Percentiles rank a stretch among this genome's conserved stretches.
These are phyloP conservation scores for Paecilomyces sp. DNA, from an alignment of 2,329 filamentous ascomycete genomes.

Conservation along the genomic window DNA sequence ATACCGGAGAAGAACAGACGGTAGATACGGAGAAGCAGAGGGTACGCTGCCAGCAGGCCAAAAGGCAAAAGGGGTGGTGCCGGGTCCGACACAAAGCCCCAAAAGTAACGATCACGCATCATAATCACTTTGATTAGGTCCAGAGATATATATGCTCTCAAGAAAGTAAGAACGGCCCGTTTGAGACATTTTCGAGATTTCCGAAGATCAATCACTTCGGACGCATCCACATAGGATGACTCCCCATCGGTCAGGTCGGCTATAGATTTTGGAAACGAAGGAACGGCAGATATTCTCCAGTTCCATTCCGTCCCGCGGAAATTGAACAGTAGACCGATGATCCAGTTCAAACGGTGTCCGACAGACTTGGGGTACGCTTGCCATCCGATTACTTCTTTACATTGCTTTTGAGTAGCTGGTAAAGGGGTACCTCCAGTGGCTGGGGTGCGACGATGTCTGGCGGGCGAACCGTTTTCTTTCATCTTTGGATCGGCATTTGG, in stretches of 20 bases:
- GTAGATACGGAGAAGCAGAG: constrained; percentile 44
- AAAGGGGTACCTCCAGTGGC: neutral
- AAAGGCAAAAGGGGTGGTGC: constrained; percentile 37
- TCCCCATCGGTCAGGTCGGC: constrained; percentile 13
- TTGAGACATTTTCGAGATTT: constrained; percentile 42
- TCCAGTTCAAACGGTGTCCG: constrained; percentile 51
- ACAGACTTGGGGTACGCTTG: constrained; percentile 47
- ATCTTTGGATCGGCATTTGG: neutral
- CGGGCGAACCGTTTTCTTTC: neutral
- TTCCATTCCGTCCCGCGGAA: constrained; percentile 57
- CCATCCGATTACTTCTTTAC: constrained; percentile 38
- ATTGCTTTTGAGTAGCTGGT: neutral
- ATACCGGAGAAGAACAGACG: constrained; percentile 51
- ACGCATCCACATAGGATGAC: constrained; percentile 1
- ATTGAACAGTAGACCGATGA: constrained; percentile 49
- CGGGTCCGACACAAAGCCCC: constrained; percentile 45
- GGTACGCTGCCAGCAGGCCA: constrained; percentile 37
- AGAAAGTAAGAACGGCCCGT: constrained; percentile 39
- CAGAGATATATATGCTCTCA: constrained; percentile 57
- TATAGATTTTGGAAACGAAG: constrained; percentile 22
- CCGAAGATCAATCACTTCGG: constrained; percentile 13
- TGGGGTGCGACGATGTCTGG: neutral
- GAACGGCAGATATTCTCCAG: constrained; percentile 46
- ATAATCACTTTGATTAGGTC: constrained; percentile 64
- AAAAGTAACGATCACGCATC: constrained; percentile 74